These are phyloP conservation scores for Capronia americana DNA, from an alignment of 2,329 filamentous ascomycete genomes.

Conservation along the genomic window DNA sequence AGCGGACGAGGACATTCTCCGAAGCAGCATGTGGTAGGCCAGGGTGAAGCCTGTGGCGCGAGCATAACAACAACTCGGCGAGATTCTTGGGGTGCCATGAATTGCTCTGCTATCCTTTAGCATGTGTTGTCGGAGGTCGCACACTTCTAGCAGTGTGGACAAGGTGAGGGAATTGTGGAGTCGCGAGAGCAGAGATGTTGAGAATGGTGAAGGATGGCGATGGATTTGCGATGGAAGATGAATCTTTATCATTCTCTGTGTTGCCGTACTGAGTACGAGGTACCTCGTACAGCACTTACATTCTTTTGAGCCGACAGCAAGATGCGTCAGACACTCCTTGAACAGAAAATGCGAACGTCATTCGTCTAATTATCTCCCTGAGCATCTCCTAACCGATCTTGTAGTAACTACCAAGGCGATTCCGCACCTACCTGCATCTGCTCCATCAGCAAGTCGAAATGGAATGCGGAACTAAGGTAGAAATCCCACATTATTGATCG, in stretches of 20 bases:
- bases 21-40: conserved; percentile 2
- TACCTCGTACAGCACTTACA: conserved; percentile 2
- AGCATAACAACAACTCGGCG: not conserved
- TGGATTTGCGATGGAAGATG: not conserved
- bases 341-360: not conserved
- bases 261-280: not conserved
- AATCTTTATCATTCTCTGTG: not conserved
- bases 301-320: not conserved
- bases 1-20: not conserved
- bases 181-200: not conserved
- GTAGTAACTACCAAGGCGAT: not conserved
- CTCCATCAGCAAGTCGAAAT: not conserved
- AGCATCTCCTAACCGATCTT: not conserved
- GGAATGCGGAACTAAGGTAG: too few relatives aligned
- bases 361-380: not conserved
- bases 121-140: conserved; percentile 3
- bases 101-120: conserved; percentile 1
- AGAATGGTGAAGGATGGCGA: not conserved
- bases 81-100: not conserved
- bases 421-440: not conserved
- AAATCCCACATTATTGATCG: too few relatives aligned
- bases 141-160: conserved; percentile 3
- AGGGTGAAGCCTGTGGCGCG: not conserved
- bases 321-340: not conserved
- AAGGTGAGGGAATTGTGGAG: not conserved